A percentile compares a stretch with the other conserved stretches of the same genome.
These are phyloP conservation scores for Chlamydomonas schloesseri DNA, from an alignment of 139 green algal species.

Conservation along the genomic window DNA sequence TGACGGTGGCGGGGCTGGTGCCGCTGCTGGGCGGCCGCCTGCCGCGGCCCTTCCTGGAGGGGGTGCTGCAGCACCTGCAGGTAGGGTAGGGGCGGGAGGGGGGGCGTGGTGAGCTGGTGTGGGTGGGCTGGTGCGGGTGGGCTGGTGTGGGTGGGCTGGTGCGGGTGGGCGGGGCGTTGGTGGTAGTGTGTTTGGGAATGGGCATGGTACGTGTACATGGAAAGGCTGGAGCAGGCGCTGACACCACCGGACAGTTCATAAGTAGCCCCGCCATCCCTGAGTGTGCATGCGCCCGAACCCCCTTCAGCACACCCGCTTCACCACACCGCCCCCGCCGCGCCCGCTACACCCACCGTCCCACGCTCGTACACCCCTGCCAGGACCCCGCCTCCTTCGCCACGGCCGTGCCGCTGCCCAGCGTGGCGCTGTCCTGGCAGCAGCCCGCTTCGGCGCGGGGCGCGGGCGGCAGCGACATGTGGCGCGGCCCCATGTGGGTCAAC, in stretches of 20 bases:
- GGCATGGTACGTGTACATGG: too few species aligned
- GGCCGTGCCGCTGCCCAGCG: slow-evolving; percentile 10
- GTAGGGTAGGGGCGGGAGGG: not conserved
- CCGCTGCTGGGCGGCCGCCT: slow-evolving; percentile 23
- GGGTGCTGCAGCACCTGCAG: slow-evolving; percentile 20
- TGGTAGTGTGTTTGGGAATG: too few species aligned
- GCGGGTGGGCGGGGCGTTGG: too few species aligned
- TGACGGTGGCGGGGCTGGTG: slow-evolving; percentile 26
- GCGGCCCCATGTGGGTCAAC: slow-evolving; percentile 35
- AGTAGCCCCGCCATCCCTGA: too few species aligned
- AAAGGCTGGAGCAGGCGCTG: too few species aligned
- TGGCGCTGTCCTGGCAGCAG: not conserved
- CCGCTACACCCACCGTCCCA: too few species aligned
- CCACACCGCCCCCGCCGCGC: too few species aligned
- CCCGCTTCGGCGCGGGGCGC: not conserved
- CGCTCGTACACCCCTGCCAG: too few species aligned
- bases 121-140: not conserved
- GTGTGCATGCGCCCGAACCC: too few species aligned
- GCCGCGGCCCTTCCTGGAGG: not conserved
- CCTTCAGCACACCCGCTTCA: too few species aligned
- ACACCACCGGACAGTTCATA: too few species aligned
- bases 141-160: too few species aligned
- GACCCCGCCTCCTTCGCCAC: slow-evolving; percentile 25
- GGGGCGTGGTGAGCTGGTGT: not conserved
- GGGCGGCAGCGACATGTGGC: slow-evolving; percentile 9